A percentile compares a stretch with the other conserved stretches of the same genome.
These are phyloP conservation scores for Fomitopsis schrenkii DNA, from an alignment of 1,284 basidiomycete species.

Conservation along the genomic window DNA sequence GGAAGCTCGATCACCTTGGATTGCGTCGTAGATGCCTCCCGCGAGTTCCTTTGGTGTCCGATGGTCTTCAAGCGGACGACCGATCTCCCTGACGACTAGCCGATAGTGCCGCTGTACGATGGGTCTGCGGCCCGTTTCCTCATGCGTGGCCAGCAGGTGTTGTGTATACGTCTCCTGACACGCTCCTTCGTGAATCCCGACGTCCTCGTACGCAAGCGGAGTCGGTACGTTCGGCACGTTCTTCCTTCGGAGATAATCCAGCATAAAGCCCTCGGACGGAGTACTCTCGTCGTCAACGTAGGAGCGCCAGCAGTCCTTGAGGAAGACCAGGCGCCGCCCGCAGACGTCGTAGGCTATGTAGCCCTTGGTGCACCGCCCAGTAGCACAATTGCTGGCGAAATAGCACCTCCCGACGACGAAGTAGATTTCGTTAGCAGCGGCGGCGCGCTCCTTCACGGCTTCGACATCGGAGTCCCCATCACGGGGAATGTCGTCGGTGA, in stretches of 20 bases:
- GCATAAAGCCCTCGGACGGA: not conserved
- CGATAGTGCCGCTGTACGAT: not conserved
- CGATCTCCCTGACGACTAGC: slow-evolving; percentile 5
- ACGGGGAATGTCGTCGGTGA: not conserved
- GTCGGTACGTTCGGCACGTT: slow-evolving; percentile 1
- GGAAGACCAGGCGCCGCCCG: not conserved
- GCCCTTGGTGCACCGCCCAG: not conserved
- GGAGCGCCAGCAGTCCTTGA: slow-evolving; percentile 1
- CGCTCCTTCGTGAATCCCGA: not conserved
- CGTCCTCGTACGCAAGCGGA: slow-evolving; percentile 3
- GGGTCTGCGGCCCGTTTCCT: not conserved
- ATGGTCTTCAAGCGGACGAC: slow-evolving; percentile 4
- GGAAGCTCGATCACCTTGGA: not conserved
- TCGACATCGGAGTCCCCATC: no score
- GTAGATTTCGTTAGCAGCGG: not conserved
- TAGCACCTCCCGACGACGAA: not conserved
- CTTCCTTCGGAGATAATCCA: not conserved
- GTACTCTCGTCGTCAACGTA: not conserved
- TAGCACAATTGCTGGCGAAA: not conserved
- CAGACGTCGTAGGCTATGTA: not conserved
- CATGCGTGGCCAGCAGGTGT: not conserved
- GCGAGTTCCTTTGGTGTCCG: not conserved
- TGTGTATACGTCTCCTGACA: not conserved
- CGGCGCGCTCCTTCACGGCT: no score
- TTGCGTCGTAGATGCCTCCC: not conserved